A percentile compares a stretch with the other conserved stretches of the same genome.
Evolutionary conservation across 164 flowering plant species (phyloP).

Genomic region (Saururus chinensis): DNA sequence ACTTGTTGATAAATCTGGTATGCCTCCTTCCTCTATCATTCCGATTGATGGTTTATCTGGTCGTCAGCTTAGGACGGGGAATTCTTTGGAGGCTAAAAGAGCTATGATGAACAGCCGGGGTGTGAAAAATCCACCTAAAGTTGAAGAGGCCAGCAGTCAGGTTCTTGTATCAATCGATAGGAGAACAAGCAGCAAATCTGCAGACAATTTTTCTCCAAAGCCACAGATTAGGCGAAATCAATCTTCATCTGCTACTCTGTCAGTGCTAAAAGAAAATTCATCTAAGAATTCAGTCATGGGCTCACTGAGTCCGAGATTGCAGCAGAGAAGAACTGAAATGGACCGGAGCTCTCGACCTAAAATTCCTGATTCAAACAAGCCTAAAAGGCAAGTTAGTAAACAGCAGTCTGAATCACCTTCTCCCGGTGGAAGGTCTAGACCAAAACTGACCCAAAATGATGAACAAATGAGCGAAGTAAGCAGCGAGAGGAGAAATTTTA

Average conservation of each 20-base stretch:
- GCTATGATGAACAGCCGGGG: slow-evolving; percentile 17
- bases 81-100: slow-evolving; percentile 13
- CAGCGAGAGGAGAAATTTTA: slow-evolving; percentile 33
- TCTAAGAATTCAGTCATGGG: slow-evolving; percentile 18
- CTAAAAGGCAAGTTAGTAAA: slow-evolving; percentile 35
- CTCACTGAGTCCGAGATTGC: slow-evolving; percentile 64
- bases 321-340: slow-evolving; percentile 54
- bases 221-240: slow-evolving; percentile 17
- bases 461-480: slow-evolving; percentile 45
- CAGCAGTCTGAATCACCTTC: slow-evolving; percentile 45
- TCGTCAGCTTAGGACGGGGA: slow-evolving; percentile 10
- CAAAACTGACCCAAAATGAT: slow-evolving; percentile 31
- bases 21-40: slow-evolving; percentile 11
- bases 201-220: slow-evolving; percentile 5
- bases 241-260: slow-evolving; percentile 24
- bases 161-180: slow-evolving; percentile 21
- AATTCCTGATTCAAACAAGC: slow-evolving; percentile 44
- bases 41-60: slow-evolving; percentile 17
- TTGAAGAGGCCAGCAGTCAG: slow-evolving; percentile 13
- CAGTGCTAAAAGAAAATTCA: slow-evolving; percentile 27
- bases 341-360: slow-evolving; percentile 55
- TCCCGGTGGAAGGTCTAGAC: slow-evolving; percentile 45
- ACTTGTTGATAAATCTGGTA: slow-evolving; percentile 19
- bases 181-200: slow-evolving; percentile 25
- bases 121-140: slow-evolving; percentile 20